Percentiles rank a stretch among this genome's conserved stretches.
These are phyloP conservation scores for Scheffersomyces quercinus DNA, from an alignment of 1,139 yeast species.

Conservation along the genomic window DNA sequence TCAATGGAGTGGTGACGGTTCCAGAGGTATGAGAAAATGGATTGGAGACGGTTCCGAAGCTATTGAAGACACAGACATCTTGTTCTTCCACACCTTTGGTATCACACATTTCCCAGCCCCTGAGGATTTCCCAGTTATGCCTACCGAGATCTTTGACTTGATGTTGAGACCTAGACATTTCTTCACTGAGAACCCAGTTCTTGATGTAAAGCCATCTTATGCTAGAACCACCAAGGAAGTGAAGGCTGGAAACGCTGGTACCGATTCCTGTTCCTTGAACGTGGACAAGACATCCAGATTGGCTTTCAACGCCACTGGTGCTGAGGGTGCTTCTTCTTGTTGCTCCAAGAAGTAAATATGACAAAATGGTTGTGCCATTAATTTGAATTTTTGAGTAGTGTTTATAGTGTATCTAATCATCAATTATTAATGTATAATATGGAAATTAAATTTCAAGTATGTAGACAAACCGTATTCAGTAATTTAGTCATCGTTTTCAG, in stretches of 20 bases:
- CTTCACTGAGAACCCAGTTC: conserved; percentile 73
- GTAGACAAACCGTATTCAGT: too few relatives aligned
- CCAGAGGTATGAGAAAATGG: conserved; percentile 72
- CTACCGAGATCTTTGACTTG: conserved; percentile 76
- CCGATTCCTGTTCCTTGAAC: conserved; percentile 36
- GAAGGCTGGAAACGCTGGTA: conserved; percentile 35
- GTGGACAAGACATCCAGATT: conserved; percentile 44
- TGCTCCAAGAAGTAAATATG: conserved; percentile 18
- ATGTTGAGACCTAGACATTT: conserved; percentile 78
- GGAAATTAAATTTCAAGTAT: too few relatives aligned
- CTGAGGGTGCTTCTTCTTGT: conserved; percentile 11
- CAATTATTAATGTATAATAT: too few relatives aligned
- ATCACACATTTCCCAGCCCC: conserved; percentile 86
- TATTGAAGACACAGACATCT: conserved; percentile 68
- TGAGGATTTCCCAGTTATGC: conserved; percentile 89
- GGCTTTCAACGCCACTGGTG: conserved; percentile 32
- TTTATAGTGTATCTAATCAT: background rate
- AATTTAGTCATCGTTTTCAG: background rate
- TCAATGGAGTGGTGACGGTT: conserved; percentile 77
- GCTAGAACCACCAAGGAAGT: conserved; percentile 65
- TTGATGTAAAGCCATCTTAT: conserved; percentile 72
- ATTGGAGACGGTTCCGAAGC: conserved; percentile 63
- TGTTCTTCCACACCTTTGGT: conserved; percentile 80
- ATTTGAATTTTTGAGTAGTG: background rate
- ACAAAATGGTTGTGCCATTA: background rate